Percentiles rank a stretch among this genome's conserved stretches.
Evolutionary conservation across 768 basidiomycete genomes (phyloP).

Genomic region (Leccinum variicolor): DNA sequence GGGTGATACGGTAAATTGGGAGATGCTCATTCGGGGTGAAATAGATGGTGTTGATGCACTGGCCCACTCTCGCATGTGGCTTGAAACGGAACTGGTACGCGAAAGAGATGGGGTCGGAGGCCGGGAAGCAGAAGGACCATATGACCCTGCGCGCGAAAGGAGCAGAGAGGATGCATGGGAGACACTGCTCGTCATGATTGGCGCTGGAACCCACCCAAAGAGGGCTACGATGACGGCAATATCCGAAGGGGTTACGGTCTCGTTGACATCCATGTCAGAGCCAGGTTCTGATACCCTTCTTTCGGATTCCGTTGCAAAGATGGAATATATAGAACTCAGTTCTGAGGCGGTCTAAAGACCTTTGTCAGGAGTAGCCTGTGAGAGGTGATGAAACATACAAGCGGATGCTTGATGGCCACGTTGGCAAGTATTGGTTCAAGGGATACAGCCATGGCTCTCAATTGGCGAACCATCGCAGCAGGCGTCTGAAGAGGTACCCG

Average conservation of each 20-base stretch:
- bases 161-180: constrained; percentile 18
- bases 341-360: constrained; percentile 52
- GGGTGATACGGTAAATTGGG: constrained; percentile 15
- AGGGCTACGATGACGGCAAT: constrained; percentile 40
- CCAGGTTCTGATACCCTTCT: constrained; percentile 26
- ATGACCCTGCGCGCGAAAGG: constrained; percentile 24
- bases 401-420: constrained; percentile 65
- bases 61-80: constrained; percentile 15
- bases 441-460: constrained; percentile 51
- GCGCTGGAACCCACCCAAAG: constrained; percentile 47
- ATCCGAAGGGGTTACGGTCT: constrained; percentile 31
- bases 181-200: constrained; percentile 19
- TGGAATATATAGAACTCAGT: constrained; percentile 47
- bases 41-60: constrained; percentile 21
- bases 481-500: constrained; percentile 72
- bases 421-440: constrained; percentile 53
- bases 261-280: constrained; percentile 11
- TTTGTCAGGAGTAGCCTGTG: constrained; percentile 8
- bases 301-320: constrained; percentile 37
- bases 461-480: constrained; percentile 53
- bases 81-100: constrained; percentile 31
- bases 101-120: constrained; percentile 32
- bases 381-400: constrained; percentile 44
- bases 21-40: constrained; percentile 21
- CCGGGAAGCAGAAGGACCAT: constrained; percentile 26